phyloP scores from a whole-genome alignment of 768 basidiomycete species.

The Filobasidium floriforme region DNA sequence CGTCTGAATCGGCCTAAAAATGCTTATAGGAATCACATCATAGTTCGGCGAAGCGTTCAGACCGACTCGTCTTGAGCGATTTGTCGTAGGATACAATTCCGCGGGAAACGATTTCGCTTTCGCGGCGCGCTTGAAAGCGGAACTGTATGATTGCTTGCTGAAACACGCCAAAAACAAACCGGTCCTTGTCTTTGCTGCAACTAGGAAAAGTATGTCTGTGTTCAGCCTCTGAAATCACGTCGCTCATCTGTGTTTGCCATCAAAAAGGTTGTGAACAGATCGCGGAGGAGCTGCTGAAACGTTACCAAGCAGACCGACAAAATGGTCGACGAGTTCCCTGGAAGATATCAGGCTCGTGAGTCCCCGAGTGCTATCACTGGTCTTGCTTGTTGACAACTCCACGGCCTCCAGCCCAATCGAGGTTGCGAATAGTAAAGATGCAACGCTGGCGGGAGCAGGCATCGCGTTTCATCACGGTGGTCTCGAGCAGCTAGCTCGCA shows the following conservation, averaged over 20 bases:
- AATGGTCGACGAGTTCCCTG: conserved; percentile 45
- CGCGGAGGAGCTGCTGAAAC: conserved; percentile 55
- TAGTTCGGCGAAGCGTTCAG: conserved; percentile 91
- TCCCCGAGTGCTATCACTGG: not conserved
- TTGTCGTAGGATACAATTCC: conserved; percentile 61
- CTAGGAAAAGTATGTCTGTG: conserved; percentile 62
- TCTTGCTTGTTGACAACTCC: not conserved
- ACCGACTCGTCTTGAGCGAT: conserved; percentile 68
- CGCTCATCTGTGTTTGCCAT: not conserved
- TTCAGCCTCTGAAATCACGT: not conserved
- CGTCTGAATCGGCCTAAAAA: not conserved
- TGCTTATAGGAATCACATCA: not conserved
- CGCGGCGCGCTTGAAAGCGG: conserved; percentile 60
- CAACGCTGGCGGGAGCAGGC: conserved; percentile 63
- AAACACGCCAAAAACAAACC: conserved; percentile 71
- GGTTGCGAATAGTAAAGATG: conserved; percentile 57
- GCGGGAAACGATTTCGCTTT: conserved; percentile 74
- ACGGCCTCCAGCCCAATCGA: conserved; percentile 39
- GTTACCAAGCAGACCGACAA: conserved; percentile 66
- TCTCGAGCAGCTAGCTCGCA: conserved; percentile 63
- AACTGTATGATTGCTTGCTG: conserved; percentile 64
- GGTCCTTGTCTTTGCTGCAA: conserved; percentile 78
- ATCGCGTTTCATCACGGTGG: conserved; percentile 93
- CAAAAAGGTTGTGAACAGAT: conserved; percentile 13
- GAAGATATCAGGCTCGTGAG: not conserved